phyloP scores from a whole-genome alignment of 805 yeast genomes.

The Suhomyces faveliae region DNA sequence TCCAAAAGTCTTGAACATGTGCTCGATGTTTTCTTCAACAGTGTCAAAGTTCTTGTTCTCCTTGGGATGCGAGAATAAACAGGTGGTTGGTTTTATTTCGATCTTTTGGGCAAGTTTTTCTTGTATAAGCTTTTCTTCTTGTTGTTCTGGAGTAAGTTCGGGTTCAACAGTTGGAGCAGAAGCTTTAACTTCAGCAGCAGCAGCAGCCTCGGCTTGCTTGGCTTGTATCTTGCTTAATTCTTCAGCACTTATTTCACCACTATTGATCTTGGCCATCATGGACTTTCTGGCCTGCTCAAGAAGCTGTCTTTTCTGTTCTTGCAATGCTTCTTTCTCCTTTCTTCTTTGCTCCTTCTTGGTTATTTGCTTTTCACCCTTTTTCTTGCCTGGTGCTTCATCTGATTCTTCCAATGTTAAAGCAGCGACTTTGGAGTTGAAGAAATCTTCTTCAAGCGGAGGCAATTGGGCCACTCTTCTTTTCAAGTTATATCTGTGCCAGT shows the following conservation, averaged over 20 bases:
- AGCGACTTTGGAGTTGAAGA: slow-evolving; percentile 23
- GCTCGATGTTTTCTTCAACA: slow-evolving; percentile 51
- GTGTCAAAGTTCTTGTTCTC: slow-evolving; percentile 30
- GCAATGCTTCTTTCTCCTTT: slow-evolving; percentile 48
- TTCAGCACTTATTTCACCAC: slow-evolving; percentile 15
- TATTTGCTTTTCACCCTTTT: slow-evolving; percentile 26
- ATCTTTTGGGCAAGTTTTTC: slow-evolving; percentile 46
- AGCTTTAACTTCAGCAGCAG: too few species aligned
- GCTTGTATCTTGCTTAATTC: slow-evolving; percentile 7
- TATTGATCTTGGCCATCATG: slow-evolving; percentile 32
- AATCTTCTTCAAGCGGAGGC: slow-evolving; percentile 24
- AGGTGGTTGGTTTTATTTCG: slow-evolving; percentile 48
- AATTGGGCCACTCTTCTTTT: slow-evolving; percentile 42
- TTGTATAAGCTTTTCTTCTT: slow-evolving; percentile 43
- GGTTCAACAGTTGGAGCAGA: too few species aligned
- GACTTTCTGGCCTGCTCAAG: slow-evolving; percentile 47
- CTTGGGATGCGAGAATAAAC: slow-evolving; percentile 49
- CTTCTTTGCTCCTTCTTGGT: slow-evolving; percentile 52
- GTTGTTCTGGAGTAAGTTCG: slow-evolving; percentile 24
- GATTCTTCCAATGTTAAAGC: slow-evolving; percentile 14
- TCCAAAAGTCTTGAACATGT: slow-evolving; percentile 81
- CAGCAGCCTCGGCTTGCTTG: neutral
- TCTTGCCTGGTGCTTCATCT: slow-evolving; percentile 18
- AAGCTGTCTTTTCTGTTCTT: slow-evolving; percentile 48
- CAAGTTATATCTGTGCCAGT: slow-evolving; percentile 47